phyloP scores from a whole-genome alignment of 768 basidiomycete genomes.

The Mycena vulgaris region DNA sequence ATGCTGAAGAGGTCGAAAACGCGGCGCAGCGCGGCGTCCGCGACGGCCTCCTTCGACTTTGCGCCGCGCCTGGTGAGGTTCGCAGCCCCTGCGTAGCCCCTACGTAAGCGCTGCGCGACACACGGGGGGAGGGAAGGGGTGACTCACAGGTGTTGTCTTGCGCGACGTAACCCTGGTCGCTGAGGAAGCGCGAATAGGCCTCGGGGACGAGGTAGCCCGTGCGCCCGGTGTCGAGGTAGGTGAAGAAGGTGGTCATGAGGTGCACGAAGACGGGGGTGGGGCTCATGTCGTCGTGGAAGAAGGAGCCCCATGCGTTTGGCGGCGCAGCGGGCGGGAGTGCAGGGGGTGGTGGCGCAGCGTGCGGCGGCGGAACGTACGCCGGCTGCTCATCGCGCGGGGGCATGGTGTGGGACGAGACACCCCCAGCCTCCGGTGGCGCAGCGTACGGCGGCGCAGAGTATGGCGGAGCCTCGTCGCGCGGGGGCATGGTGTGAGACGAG shows the following conservation, averaged over 20 bases:
- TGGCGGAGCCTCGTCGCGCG: neutral
- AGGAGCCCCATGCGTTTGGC: conserved; percentile 26
- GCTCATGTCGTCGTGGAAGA: conserved; percentile 28
- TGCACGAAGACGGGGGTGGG: conserved; percentile 11
- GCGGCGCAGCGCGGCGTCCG: conserved; percentile 31
- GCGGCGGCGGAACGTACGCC: neutral
- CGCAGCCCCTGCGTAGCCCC: conserved; percentile 10
- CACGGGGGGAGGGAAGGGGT: neutral
- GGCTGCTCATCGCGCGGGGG: neutral
- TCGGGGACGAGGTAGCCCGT: conserved; percentile 33
- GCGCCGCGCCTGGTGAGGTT: conserved; percentile 1
- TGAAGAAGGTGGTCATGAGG: conserved; percentile 24
- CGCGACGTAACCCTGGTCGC: conserved; percentile 31
- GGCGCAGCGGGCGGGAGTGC: neutral
- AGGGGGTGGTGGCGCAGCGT: neutral
- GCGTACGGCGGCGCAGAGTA: neutral
- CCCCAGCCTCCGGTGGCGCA: neutral
- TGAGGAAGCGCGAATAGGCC: conserved; percentile 31
- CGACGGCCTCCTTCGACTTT: conserved; percentile 25
- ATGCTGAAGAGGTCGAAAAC: conserved; percentile 39
- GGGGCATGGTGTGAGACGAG: neutral
- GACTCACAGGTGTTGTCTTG: conserved; percentile 32
- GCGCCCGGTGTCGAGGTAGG: conserved; percentile 29
- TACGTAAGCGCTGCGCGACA: neutral
- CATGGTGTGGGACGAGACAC: neutral